A percentile compares a stretch with the other conserved stretches of the same genome.
These are phyloP conservation scores for Neofusicoccum parvum DNA, from an alignment of 2,329 filamentous ascomycete species.

Conservation along the genomic window DNA sequence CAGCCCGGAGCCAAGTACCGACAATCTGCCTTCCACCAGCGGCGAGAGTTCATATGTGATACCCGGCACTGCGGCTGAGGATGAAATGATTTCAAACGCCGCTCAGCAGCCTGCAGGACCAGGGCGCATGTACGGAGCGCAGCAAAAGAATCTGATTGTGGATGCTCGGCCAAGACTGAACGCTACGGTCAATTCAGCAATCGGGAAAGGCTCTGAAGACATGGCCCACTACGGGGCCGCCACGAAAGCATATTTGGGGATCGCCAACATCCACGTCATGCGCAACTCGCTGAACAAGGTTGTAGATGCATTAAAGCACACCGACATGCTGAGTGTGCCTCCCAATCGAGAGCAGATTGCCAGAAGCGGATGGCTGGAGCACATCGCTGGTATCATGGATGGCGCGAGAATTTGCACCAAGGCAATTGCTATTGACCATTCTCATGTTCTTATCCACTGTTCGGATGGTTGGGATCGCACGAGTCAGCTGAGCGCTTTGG, in stretches of 20 bases:
- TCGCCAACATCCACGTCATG: constrained; percentile 99
- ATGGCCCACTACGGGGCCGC: constrained; percentile 97
- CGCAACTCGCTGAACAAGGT: constrained; percentile 85
- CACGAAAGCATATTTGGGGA: constrained; percentile 88
- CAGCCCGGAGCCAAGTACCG: constrained; percentile 37
- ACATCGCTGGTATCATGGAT: constrained; percentile 81
- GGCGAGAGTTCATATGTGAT: constrained; percentile 38
- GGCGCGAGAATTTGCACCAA: constrained; percentile 82
- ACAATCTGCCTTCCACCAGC: constrained; percentile 35
- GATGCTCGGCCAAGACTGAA: constrained; percentile 94
- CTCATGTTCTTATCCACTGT: constrained; percentile 94
- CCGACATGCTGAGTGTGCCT: constrained; percentile 79
- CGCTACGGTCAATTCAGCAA: constrained; percentile 89
- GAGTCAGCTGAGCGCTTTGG: constrained; percentile 86
- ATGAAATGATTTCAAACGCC: constrained; percentile 70
- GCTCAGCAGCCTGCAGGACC: constrained; percentile 50
- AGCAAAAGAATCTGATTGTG: constrained; percentile 92
- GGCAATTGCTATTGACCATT: constrained; percentile 88
- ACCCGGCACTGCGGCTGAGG: constrained; percentile 27
- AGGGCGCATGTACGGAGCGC: constrained; percentile 74
- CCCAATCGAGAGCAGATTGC: constrained; percentile 79
- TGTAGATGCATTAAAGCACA: constrained; percentile 87
- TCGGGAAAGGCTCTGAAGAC: constrained; percentile 92
- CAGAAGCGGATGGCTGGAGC: constrained; percentile 88
- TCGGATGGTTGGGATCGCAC: constrained; percentile 99